Evolutionary conservation across 1,284 basidiomycete species (phyloP), one percentile per base, ranked within the genome.

Genomic region (Cystobasidium slooffiae): DNA sequence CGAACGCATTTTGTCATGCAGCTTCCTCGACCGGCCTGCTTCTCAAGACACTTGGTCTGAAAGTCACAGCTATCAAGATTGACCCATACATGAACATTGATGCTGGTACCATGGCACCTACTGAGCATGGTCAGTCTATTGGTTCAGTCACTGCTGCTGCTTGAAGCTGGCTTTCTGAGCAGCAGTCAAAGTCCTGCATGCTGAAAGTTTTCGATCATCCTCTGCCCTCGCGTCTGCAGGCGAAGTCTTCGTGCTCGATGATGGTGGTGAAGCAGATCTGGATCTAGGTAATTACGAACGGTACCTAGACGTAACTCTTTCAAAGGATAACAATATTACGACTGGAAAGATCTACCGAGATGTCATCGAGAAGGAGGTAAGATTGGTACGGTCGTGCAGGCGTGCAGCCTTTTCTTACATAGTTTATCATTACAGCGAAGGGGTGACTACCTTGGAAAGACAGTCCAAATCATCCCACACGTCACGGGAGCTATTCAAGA

Each of bases 21-120:
- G 95, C 96, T 79, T 99, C 96, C 53, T 98, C 95, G 76, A 98
- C 97, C 18, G 96, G 96, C 77, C 86, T 99, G 66, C 87, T 99
- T 68, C 87, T 99, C 82, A 98, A 98, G 86, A 98, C 93, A 62
- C 89, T 91, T 44, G 96, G 96, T 58, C 86, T 97, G 77, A 96
- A 94, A 84, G 96, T 98, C 80, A 99, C 97, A 1, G 92, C 97
- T 37, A 98, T 99, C 87, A 99, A 99, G 85, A 98, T 99, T 80
- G 96, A 99, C 83, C 96, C 96, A 24, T 99, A 99, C 82, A 98
- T 99, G 95, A 99, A 99, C 85, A 97, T 99, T 80, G 96, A 99
- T 87, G 97, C 96, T 47, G 97, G 97, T 55, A 98, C 96, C 43
- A 99, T 99, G 96, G 88, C 94, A 53, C 97, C 96, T 14, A 97